Percentiles rank a stretch among this genome's conserved stretches.
These are phyloP conservation scores for Pestalotiopsis sp. DNA, from an alignment of 2,329 filamentous ascomycete species.

Conservation along the genomic window DNA sequence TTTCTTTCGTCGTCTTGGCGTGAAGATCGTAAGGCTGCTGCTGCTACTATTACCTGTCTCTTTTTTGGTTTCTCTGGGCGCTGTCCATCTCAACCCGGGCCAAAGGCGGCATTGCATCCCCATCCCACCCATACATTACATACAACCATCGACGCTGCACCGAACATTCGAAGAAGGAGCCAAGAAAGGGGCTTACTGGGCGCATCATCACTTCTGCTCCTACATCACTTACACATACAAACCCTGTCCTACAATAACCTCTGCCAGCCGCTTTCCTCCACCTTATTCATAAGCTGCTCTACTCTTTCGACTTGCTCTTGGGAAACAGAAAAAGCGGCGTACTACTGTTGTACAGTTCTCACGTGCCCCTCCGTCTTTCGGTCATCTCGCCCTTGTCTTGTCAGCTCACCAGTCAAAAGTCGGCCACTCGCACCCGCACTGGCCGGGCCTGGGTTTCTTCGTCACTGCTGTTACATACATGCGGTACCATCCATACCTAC, in stretches of 20 bases:
- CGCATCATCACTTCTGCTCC: neutral
- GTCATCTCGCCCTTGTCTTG: neutral
- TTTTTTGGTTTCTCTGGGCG: neutral
- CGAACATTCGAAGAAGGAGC: constrained; percentile 16
- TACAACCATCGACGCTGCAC: constrained; percentile 7
- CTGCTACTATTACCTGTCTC: neutral
- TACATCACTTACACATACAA: neutral
- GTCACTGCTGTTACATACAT: neutral
- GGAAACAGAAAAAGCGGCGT: neutral
- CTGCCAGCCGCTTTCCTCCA: neutral
- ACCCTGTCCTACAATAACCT: constrained; percentile 1
- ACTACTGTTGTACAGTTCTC: neutral
- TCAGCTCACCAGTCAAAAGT: neutral
- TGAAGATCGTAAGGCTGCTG: constrained; percentile 11
- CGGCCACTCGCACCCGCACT: neutral
- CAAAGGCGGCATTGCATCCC: neutral
- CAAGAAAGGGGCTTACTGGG: constrained; percentile 15
- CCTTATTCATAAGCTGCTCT: neutral
- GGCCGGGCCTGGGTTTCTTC: neutral
- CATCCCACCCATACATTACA: neutral
- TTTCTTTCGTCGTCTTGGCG: constrained; percentile 12
- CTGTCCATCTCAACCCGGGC: neutral
- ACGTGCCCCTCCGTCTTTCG: neutral
- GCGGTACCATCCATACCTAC: neutral
- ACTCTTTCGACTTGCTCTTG: neutral